phyloP scores from a whole-genome alignment of 352 stramenopile species.

The Pythium volutum region DNA sequence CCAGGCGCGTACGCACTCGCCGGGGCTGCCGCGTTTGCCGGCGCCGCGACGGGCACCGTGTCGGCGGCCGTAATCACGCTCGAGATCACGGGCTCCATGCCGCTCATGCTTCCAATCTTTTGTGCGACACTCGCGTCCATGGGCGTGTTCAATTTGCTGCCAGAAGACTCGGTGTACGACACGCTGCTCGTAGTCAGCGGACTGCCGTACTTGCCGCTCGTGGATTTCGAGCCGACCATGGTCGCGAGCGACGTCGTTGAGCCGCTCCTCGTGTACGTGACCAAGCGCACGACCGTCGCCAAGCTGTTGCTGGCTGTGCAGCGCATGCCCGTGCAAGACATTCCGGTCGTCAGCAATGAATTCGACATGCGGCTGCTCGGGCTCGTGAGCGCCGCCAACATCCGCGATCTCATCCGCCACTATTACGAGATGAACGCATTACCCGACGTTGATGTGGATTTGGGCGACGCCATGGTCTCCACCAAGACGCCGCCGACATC shows the following conservation, averaged over 20 bases:
- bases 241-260: slow-evolving; percentile 71
- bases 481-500: slow-evolving; percentile 29
- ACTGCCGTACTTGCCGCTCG: slow-evolving; percentile 80
- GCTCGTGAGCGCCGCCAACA: slow-evolving; percentile 51
- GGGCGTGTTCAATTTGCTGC: slow-evolving; percentile 55
- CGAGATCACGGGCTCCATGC: slow-evolving; percentile 83
- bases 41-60: slow-evolving; percentile 67
- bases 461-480: slow-evolving; percentile 53
- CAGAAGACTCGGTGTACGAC: slow-evolving; percentile 82
- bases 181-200: slow-evolving; percentile 71
- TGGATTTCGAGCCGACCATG: slow-evolving; percentile 64
- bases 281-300: slow-evolving; percentile 65
- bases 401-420: slow-evolving; percentile 60
- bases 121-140: slow-evolving; percentile 67
- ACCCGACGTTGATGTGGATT: slow-evolving; percentile 57
- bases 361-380: slow-evolving; percentile 64
- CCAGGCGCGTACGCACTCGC: slow-evolving; percentile 78
- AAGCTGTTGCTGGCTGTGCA: slow-evolving; percentile 74
- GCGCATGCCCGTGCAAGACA: slow-evolving; percentile 62
- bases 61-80: slow-evolving; percentile 85
- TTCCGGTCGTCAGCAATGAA: slow-evolving; percentile 72
- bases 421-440: slow-evolving; percentile 56
- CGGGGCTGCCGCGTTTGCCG: slow-evolving; percentile 69
- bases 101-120: slow-evolving; percentile 81
- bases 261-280: slow-evolving; percentile 63